phyloP scores from a whole-genome alignment of 2,329 filamentous ascomycete genomes.

The Stachybotrys elegans region DNA sequence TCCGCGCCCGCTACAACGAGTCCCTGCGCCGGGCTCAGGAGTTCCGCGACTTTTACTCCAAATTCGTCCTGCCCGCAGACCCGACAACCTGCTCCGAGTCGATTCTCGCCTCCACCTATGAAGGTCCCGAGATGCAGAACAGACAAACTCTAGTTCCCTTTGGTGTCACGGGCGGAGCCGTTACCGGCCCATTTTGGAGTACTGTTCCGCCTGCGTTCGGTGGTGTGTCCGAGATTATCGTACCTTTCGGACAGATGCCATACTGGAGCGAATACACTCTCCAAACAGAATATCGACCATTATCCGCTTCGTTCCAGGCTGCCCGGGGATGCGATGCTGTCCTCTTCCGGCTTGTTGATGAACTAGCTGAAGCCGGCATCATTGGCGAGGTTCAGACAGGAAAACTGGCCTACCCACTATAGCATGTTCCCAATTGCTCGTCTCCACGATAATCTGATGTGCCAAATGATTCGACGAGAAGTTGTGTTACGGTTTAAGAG shows the following conservation, averaged over 20 bases:
- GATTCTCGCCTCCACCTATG: constrained; percentile 1
- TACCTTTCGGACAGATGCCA: constrained; percentile 1
- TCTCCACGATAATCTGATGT: no score
- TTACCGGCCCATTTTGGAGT: neutral
- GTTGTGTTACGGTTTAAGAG: no score
- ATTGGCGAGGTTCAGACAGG: neutral
- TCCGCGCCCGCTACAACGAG: neutral
- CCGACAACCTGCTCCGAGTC: constrained; percentile 1
- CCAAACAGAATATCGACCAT: neutral
- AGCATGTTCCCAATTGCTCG: no score
- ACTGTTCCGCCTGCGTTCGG: neutral
- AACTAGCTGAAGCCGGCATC: constrained; percentile 1
- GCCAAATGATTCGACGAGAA: no score
- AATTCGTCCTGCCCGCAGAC: neutral
- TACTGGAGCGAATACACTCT: constrained; percentile 2
- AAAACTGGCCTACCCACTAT: neutral
- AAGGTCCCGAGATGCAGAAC: neutral
- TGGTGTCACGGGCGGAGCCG: neutral
- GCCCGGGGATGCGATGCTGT: constrained; percentile 2
- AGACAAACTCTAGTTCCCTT: constrained; percentile 1
- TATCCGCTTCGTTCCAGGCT: constrained; percentile 3
- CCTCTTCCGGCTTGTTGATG: constrained; percentile 1
- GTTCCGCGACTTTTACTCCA: neutral
- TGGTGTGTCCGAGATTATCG: constrained; percentile 2
- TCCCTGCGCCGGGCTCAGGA: neutral